Base-by-base conservation (phyloP, 257 asterid genomes). In the Gentiana macrophylla region DNA sequence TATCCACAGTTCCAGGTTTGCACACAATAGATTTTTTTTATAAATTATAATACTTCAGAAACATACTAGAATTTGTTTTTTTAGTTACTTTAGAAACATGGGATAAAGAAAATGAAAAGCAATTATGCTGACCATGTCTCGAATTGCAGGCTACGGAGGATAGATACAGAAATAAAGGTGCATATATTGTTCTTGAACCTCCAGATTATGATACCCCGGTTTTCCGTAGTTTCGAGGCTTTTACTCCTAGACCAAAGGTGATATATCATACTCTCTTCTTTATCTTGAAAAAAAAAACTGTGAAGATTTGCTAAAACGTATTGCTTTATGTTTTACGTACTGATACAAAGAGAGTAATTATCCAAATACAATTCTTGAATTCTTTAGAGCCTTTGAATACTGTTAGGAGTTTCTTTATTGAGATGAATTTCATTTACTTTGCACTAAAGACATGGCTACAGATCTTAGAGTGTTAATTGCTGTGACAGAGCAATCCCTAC, bases 1-100 rank as follows among this genome's bases (percentile, higher is more conserved):
- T 88, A 92, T 74, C 98, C 97, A 54, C 98, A 92, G 59, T 92
- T 92, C 70, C 99, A 85, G 94, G 98, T 91, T 67, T 24, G 2
- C 47, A 24, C 24, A 24, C 24, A 24, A 24, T 24, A 24, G 24
- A 24, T 24, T 24, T 24, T 24, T 24, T 24, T 24, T 24, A 24
- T 15, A 15, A 15, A 15, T 15, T 15, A 15, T 24, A 24, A 24
- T 24, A 24, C 24, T 24, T 24, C 24, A 24, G 24, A 24, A 24
- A 24, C 24, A 24, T 24, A 24, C 0, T 24, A 24, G 24, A 24
- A 24, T 24, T 24, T 24, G 24, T 24, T 24, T 24, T 24, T 24
- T 24, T 24, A 24, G 24, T 24, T 24, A 24, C 24, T 24, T 24
- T 24, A 24, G 24, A 24, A 24, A 24, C 24, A 24, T 24, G 24